A percentile compares a stretch with the other conserved stretches of the same genome.
Conservation (phyloP, 768 basidiomycete genomes). For the Crepidotus variabilis region DNA sequence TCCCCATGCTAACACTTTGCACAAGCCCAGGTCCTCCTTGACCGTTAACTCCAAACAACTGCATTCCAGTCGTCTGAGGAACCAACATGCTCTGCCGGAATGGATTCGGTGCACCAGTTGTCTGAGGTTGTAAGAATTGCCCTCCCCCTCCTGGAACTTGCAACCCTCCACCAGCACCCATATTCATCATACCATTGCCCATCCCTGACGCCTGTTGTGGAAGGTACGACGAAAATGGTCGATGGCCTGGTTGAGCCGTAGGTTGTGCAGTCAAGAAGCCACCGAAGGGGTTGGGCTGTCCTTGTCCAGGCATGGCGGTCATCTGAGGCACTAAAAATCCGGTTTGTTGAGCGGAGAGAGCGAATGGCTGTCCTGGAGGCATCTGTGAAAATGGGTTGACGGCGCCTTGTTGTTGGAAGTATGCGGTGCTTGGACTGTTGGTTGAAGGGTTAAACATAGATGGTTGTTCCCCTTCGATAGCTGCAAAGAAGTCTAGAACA, state of each 20-base stretch:
- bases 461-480: slow-evolving; percentile 80
- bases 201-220: slow-evolving; percentile 51
- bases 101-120: slow-evolving; percentile 65
- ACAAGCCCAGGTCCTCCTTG: slow-evolving; percentile 14
- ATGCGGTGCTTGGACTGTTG: slow-evolving; percentile 45
- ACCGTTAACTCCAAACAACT: slow-evolving; percentile 32
- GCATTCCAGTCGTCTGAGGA: slow-evolving; percentile 59
- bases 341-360: slow-evolving; percentile 48
- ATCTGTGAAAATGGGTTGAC: slow-evolving; percentile 79
- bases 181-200: slow-evolving; percentile 28
- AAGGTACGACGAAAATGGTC: slow-evolving; percentile 52
- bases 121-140: slow-evolving; percentile 50
- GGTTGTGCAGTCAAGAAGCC: slow-evolving; percentile 30
- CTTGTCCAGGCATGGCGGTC: slow-evolving; percentile 32
- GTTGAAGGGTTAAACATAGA: slow-evolving; percentile 66
- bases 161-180: slow-evolving; percentile 6
- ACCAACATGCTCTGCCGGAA: slow-evolving; percentile 79
- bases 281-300: slow-evolving; percentile 44
- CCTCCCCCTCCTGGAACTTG: slow-evolving; percentile 19
- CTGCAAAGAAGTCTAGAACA: slow-evolving; percentile 80
- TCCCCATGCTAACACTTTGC: slow-evolving; percentile 16
- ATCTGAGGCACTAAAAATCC: slow-evolving; percentile 53
- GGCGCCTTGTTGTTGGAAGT: slow-evolving; percentile 54
- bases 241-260: slow-evolving; percentile 42
- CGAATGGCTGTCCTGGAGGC: slow-evolving; percentile 46